Conservation (phyloP, 129 eudicot genomes). For the Centaurea solstitialis region DNA sequence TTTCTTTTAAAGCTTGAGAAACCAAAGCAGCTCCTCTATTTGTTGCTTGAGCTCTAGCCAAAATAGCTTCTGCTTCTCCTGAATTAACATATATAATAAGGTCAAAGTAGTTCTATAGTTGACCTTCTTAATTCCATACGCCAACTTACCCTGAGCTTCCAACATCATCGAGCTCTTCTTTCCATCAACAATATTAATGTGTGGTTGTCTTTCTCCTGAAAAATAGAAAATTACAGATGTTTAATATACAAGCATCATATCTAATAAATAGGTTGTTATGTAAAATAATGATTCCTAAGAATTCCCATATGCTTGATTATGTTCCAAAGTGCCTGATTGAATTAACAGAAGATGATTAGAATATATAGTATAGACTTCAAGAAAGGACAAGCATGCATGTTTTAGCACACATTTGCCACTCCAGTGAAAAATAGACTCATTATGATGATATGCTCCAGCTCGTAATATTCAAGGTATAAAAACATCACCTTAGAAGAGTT, state of each 20-base stretch:
- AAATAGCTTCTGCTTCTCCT: constrained; percentile 96
- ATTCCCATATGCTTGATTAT: not conserved
- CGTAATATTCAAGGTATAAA: not conserved
- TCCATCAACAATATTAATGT: constrained; percentile 72
- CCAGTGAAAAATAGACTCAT: no score
- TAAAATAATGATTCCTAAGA: not conserved
- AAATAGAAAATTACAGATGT: not conserved
- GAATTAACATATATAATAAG: constrained; percentile 10
- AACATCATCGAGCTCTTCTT: constrained; percentile 72
- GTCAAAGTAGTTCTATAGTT: not conserved
- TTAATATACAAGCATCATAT: not conserved
- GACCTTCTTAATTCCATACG: not conserved
- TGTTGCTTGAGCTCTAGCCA: constrained; percentile 74
- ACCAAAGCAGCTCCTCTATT: constrained; percentile 68
- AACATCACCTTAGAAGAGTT: not conserved
- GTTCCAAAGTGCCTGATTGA: not conserved
- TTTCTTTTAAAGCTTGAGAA: constrained; percentile 59
- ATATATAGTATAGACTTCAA: not conserved
- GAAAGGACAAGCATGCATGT: not conserved
- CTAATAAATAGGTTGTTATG: not conserved
- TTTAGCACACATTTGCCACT: not conserved
- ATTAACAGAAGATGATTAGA: not conserved
- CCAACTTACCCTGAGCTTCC: constrained; percentile 75
- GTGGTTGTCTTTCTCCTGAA: constrained; percentile 84
- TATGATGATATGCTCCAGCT: not conserved